Conservation (phyloP, 2,329 filamentous ascomycete genomes). For the Sclerotinia trifoliorum region DNA sequence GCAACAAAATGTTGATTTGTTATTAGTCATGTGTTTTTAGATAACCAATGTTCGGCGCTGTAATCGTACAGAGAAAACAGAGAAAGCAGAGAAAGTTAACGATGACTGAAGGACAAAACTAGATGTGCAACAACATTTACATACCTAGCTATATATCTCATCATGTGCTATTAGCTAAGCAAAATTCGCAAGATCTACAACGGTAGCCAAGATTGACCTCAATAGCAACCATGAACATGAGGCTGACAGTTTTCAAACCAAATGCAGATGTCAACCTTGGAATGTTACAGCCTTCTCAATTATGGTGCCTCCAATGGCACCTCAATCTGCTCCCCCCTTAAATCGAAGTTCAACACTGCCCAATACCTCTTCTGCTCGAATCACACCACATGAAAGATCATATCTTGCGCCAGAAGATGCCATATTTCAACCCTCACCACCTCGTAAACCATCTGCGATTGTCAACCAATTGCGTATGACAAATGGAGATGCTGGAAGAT, state of each 20-base stretch:
- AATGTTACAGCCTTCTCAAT: constrained; percentile 20
- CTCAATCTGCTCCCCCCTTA: constrained; percentile 32
- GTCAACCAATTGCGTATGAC: constrained; percentile 41
- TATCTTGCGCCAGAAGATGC: constrained; percentile 84
- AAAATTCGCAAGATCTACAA: neutral
- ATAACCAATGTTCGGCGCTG: no score
- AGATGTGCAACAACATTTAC: neutral
- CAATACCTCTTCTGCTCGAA: constrained; percentile 16
- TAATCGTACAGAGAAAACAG: no score
- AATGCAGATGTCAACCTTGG: constrained; percentile 7
- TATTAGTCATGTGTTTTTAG: neutral
- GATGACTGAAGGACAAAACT: neutral
- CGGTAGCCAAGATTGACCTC: neutral
- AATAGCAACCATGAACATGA: constrained; percentile 13
- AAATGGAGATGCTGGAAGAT: constrained; percentile 30
- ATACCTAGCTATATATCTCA: neutral
- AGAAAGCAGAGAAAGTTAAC: no score
- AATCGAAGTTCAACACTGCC: constrained; percentile 34
- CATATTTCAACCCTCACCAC: constrained; percentile 62
- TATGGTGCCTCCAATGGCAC: constrained; percentile 36
- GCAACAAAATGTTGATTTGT: neutral
- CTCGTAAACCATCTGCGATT: constrained; percentile 48
- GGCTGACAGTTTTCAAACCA: constrained; percentile 18
- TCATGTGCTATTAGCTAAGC: constrained; percentile 1
- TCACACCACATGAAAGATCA: constrained; percentile 51